Base-by-base conservation (phyloP, 768 basidiomycete species). In the Multifurca ochricompacta region DNA sequence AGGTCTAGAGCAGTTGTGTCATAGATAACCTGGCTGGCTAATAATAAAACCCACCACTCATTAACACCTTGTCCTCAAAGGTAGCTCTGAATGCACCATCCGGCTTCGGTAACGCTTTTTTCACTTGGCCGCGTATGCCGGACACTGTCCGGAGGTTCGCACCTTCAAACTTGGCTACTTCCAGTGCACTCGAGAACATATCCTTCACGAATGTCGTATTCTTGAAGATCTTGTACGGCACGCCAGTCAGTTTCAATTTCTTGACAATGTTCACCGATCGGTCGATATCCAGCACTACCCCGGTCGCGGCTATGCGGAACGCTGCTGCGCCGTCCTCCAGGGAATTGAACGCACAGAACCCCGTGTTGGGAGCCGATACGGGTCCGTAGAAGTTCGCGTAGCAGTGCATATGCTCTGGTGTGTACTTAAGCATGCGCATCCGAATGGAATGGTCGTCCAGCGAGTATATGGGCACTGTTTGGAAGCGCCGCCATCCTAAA, bases 331-430 rank as follows among this genome's bases (percentile, higher is more conserved):
- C 80, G n/a, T 73, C 74, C 0, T 74, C 68, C 14, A 99, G 71
- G 0, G 86, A 82, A 69, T 93, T 97, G 78, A 99, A 98, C 2
- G 95, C 87, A 68, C 96, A 98, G 71, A 99, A 94, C 30, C 94
- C 93, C 0, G 91, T 96, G 70, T 96, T 96, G 19, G 94, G 95
- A 0, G 90, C 73, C 2, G 91, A 74, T 19, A 91, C 83, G 6
- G 96, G 95, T 0, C 92, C 95, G 65, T 94, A 99, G 70, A 98
- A 96, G 2, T 94, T 96, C 2, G 94, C 95, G 65, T 86, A 95
- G 65, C 96, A 99, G 67, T 99, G 96, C 96, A 95, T 97, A 65
- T 99, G 96, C 71, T 99, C 96, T 0, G 96, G 96, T 0, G 96
- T 97, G 67, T 99, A 99, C 72, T 99, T 99, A 72, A 99, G 87